Conservation (phyloP, 306 rosid genomes). For the peach (Prunus persica) region DNA sequence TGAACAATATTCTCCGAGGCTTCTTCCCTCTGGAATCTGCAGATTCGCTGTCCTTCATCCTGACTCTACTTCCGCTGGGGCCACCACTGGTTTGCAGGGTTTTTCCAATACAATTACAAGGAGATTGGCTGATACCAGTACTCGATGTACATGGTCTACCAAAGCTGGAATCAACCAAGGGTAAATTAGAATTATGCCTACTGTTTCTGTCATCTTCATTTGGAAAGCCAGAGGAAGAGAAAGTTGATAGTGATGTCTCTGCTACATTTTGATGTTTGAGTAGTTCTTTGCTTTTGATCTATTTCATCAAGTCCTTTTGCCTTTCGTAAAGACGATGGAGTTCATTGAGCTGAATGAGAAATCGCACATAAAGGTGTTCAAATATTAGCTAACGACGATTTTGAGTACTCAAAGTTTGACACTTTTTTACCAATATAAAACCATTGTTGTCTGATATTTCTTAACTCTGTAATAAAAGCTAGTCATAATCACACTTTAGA, state of each 20-base stretch:
- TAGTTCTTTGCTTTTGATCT: slow-evolving; percentile 23
- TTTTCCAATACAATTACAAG: slow-evolving; percentile 20
- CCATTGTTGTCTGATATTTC: neutral
- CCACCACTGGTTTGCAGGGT: slow-evolving; percentile 4
- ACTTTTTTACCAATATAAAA: neutral
- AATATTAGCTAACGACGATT: neutral
- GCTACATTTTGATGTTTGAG: slow-evolving; percentile 8
- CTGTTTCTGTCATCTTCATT: slow-evolving; percentile 26
- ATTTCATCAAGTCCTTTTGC: slow-evolving; percentile 47
- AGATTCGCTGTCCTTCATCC: slow-evolving; percentile 14
- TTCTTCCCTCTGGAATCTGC: slow-evolving; percentile 14
- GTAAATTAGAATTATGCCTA: slow-evolving; percentile 15
- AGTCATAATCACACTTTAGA: neutral
- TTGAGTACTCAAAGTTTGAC: neutral
- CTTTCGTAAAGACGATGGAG: slow-evolving; percentile 46
- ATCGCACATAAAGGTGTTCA: neutral
- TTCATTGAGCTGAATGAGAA: slow-evolving; percentile 39
- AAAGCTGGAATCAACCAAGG: slow-evolving; percentile 21
- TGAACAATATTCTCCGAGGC: slow-evolving; percentile 25
- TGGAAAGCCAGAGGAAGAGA: slow-evolving; percentile 17
- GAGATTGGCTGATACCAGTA: slow-evolving; percentile 24
- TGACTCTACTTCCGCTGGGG: slow-evolving; percentile 8
- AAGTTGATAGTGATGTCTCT: slow-evolving; percentile 26
- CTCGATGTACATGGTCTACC: slow-evolving; percentile 19
- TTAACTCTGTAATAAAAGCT: neutral